phyloP scores from a whole-genome alignment of 768 basidiomycete species.

The Tylopilus balloui region DNA sequence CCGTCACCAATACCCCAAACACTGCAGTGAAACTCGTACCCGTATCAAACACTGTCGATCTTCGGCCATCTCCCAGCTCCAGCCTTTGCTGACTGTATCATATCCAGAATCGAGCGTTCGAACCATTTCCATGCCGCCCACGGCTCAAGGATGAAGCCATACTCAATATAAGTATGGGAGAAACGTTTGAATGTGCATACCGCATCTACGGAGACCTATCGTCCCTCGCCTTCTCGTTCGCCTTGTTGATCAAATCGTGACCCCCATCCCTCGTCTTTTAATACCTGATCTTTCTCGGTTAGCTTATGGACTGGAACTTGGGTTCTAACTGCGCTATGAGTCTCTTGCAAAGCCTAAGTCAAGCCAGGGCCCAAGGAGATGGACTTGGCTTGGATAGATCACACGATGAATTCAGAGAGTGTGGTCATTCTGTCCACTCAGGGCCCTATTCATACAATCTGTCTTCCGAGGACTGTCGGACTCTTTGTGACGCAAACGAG shows the following conservation, averaged over 20 bases:
- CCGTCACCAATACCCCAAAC: no score
- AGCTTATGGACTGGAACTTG: no score
- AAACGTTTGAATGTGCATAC: not conserved
- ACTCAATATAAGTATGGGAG: conserved; percentile 11
- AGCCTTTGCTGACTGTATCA: not conserved
- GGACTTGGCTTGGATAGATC: not conserved
- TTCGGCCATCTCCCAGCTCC: conserved; percentile 2
- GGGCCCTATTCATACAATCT: no score
- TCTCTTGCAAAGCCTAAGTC: not conserved
- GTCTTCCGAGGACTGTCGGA: conserved; percentile 7
- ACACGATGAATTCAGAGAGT: no score
- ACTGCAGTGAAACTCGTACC: no score
- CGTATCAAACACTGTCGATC: no score
- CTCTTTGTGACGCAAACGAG: conserved; percentile 8
- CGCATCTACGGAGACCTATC: not conserved
- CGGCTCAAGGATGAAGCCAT: conserved; percentile 16
- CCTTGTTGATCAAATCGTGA: not conserved
- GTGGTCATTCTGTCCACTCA: no score
- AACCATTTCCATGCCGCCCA: not conserved
- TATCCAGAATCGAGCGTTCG: no score
- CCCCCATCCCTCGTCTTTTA: not conserved
- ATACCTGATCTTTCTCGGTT: not conserved
- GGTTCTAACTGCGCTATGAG: no score
- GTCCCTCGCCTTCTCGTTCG: not conserved
- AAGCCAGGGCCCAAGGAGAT: no score